Base-by-base conservation (phyloP, 768 basidiomycete genomes). In the Xerocomus potaroensis region DNA sequence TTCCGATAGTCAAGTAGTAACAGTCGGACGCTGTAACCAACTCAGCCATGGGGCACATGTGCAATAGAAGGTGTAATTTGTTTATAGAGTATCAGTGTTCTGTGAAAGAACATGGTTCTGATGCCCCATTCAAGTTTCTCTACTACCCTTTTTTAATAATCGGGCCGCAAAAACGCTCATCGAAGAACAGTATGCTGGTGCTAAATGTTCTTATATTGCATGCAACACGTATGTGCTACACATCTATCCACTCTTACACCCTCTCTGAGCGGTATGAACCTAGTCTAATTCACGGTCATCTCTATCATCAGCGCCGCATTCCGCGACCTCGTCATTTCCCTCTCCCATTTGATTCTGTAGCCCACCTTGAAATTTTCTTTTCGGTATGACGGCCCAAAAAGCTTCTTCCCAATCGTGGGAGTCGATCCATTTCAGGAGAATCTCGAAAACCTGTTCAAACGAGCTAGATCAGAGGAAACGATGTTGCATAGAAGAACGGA, bases 401-500 rank as follows among this genome's bases (percentile, higher is more conserved):
- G 96, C 90, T 46, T 80, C 66, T 60, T 87, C 81, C 96, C 96
- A 99, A 56, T 86, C 76, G 51, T 79, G 76, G 12, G 77, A 81
- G 60, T 91, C 87, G n/a, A 86, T 78, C 88, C 91, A 98, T 55
- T 84, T 81, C 16, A 93, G 66, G 46, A 99, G 73, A 54, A 98
- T 96, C 65, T 95, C 91, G 61, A 94, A 89, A 22, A 87, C 86
- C 72, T 77, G 41, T 55, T 48, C 8, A 37, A 30, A 45, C 27
- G 24, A 50, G 29, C 27, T 45, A 34, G 16, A 24, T 53, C 37
- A 49, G 39, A 43, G 37, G 26, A 43, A 41, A 22, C 34, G 29
- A 24, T 45, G 19, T 8, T 41, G 21, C 34, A 23, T 32, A 39
- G 31, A 34, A 30, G n/a, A n/a, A n/a, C 12, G 26, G 14, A 11